Conservation (phyloP, 2,329 filamentous ascomycete genomes). For the Apiospora hydei region DNA sequence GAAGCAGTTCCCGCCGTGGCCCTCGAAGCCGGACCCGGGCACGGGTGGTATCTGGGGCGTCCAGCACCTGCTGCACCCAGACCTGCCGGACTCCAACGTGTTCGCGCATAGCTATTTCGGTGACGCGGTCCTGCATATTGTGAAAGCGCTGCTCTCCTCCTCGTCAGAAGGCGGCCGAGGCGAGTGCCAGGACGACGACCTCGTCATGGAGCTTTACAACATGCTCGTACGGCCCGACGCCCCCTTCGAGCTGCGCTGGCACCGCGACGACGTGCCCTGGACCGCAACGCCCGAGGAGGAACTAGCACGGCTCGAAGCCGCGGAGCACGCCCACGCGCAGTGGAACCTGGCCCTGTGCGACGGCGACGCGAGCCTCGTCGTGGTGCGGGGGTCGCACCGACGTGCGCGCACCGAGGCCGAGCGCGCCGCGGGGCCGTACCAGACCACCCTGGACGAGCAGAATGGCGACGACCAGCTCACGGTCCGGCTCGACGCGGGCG, state of each 20-base stretch:
- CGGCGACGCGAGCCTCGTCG: constrained; percentile 71
- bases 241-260: constrained; percentile 82
- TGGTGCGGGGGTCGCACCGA: constrained; percentile 79
- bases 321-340: constrained; percentile 75
- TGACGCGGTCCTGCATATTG: constrained; percentile 65
- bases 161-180: not conserved
- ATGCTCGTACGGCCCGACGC: constrained; percentile 76
- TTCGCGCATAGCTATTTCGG: constrained; percentile 80
- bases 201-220: constrained; percentile 91
- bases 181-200: constrained; percentile 60
- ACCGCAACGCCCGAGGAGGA: constrained; percentile 73
- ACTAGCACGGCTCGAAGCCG: constrained; percentile 61
- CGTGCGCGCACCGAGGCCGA: constrained; percentile 75
- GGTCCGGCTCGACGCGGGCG: constrained; percentile 74
- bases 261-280: constrained; percentile 82
- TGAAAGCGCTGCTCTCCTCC: constrained; percentile 65
- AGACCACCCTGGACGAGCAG: constrained; percentile 60
- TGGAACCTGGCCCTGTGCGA: constrained; percentile 86
- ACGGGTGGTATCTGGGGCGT: constrained; percentile 84
- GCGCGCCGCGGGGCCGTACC: constrained; percentile 71
- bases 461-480: constrained; percentile 55
- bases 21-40: constrained; percentile 50
- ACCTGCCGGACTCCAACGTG: constrained; percentile 64
- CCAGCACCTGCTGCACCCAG: constrained; percentile 82
- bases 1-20: constrained; percentile 92